Evolutionary conservation across 2,329 filamentous ascomycete species (phyloP).

Genomic region (Apiospora kogelbergensis): DNA sequence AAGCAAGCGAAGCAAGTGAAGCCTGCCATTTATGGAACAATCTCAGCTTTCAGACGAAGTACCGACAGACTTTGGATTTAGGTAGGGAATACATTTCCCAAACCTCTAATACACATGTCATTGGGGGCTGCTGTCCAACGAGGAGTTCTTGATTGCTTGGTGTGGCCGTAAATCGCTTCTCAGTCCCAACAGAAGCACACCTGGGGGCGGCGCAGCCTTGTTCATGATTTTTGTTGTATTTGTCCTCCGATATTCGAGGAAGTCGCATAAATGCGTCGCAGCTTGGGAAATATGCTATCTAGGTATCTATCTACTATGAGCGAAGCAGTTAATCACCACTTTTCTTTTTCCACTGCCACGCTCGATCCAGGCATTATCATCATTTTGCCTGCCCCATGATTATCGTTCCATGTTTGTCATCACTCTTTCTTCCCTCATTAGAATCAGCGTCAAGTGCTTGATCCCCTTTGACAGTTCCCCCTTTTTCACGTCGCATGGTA

Average conservation of each 20-base stretch:
- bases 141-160: neutral
- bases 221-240: neutral
- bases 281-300: constrained; percentile 13
- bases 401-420: constrained; percentile 1
- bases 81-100: too few relatives aligned
- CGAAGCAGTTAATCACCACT: neutral
- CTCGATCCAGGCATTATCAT: neutral
- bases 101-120: too few relatives aligned
- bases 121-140: too few relatives aligned
- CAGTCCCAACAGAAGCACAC: neutral
- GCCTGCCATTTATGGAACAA: neutral
- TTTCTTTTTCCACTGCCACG: neutral
- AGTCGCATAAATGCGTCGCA: neutral
- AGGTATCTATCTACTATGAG: constrained; percentile 12
- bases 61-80: too few relatives aligned
- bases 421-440: neutral
- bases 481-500: neutral
- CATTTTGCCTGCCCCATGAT: neutral
- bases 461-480: neutral
- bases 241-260: neutral
- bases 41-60: too few relatives aligned
- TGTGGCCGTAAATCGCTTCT: neutral
- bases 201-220: neutral
- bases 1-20: neutral
- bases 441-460: neutral